These are phyloP conservation scores for Fusarium palustre DNA, from an alignment of 2,329 filamentous ascomycete genomes.

Conservation along the genomic window DNA sequence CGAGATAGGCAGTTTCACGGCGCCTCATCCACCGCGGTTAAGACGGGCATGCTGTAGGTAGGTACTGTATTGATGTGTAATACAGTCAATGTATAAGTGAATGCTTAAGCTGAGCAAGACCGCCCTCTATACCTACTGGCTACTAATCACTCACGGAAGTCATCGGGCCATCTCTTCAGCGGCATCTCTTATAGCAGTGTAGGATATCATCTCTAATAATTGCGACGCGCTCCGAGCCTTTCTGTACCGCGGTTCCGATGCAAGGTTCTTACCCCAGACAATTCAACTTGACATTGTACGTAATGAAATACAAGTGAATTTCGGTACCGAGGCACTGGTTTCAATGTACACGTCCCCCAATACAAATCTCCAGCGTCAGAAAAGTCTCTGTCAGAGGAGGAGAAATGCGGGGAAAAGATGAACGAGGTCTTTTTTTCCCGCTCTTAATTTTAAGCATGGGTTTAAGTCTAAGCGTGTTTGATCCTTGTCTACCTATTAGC, in stretches of 20 bases:
- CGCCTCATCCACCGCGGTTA: constrained; percentile 14
- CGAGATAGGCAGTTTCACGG: constrained; percentile 40
- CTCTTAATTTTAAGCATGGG: constrained; percentile 37
- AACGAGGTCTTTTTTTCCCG: constrained; percentile 7
- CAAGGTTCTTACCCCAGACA: constrained; percentile 29
- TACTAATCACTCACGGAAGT: neutral
- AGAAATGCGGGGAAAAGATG: constrained; percentile 36
- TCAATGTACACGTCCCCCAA: neutral
- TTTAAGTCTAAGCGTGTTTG: constrained; percentile 38
- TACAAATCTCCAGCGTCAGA: constrained; percentile 4
- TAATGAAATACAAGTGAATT: constrained; percentile 27
- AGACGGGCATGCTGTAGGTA: neutral
- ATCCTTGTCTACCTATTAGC: neutral
- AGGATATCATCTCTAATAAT: neutral
- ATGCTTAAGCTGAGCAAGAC: too few species aligned
- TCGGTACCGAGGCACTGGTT: constrained; percentile 12
- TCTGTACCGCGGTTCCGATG: constrained; percentile 23
- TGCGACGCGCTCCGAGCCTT: constrained; percentile 11
- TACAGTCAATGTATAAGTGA: neutral
- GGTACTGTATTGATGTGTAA: neutral
- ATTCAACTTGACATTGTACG: constrained; percentile 9
- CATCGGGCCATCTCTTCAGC: constrained; percentile 17
- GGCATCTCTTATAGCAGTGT: neutral
- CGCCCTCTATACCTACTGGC: neutral
- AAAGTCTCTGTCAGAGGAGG: constrained; percentile 11